Base-by-base conservation (phyloP, 2,329 filamentous ascomycete genomes). In the Reticulascus tulasneorum region DNA sequence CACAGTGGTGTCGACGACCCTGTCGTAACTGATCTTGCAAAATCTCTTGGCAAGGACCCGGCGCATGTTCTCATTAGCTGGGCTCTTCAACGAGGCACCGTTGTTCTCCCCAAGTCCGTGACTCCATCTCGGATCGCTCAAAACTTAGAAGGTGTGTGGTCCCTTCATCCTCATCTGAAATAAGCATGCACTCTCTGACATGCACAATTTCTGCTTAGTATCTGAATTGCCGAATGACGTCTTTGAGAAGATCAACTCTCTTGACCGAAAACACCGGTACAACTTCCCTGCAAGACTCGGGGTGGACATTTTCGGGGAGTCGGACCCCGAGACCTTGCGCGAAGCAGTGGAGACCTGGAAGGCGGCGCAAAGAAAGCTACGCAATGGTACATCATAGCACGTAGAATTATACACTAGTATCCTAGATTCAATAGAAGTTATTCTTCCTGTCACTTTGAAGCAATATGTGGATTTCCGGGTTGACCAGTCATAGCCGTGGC, bases 21-120 rank as follows among this genome's bases (percentile, higher is more conserved):
- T 4, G 62, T 60, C 23, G 60, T 81, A 32, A 63, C 70, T 43
- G 64, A 67, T 28, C 62, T 79, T 26, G 77, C 75, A 22, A 66
- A 73, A 42, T 60, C 67, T 23, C 57, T 75, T 17, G 65, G 62
- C 17, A 68, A 73, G 49, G 67, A 72, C 31, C 68, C 72, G 3
- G 73, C 72, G 2, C 67, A 73, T 42, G 51, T 78, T 7, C 58
- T 78, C 7, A 66, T 78, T 38, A 69, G 66, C 27, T 77, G 73
- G 72, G 69, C 64, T 10, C 60, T 77, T 8, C 67, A 75, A 48
- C 60, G 73, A 18, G 72, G 73, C 2, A 73, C 67, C 2, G 62
- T 71, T 7, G 72, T 74, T 7, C 52, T 78, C 24, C 70, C 73
- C 12, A 77, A 78, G 56, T 71, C 66, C 30, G 71, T 75, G 4